Conservation (phyloP, 352 stramenopile species). For the Pythium biforme region DNA sequence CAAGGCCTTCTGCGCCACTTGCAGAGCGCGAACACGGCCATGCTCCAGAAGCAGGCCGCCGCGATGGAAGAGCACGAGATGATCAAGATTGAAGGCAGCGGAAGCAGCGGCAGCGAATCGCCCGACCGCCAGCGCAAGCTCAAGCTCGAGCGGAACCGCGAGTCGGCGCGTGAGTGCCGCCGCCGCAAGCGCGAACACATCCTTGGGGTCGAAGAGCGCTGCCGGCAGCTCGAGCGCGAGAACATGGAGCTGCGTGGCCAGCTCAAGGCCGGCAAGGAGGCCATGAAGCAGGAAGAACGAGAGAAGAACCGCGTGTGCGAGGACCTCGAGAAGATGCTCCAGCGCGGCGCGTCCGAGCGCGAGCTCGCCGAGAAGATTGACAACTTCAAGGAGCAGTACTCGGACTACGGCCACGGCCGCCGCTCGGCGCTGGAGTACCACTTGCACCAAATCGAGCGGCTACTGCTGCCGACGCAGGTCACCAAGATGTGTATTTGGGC, state of each 20-base stretch:
- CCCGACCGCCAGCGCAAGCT: conserved; percentile 69
- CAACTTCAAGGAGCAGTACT: conserved; percentile 94
- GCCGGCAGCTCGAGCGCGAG: conserved; percentile 83
- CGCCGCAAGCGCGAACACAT: conserved; percentile 89
- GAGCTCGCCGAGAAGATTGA: conserved; percentile 94
- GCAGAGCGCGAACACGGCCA: conserved; percentile 68
- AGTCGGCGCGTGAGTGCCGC: conserved; percentile 89
- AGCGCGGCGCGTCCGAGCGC: conserved; percentile 73
- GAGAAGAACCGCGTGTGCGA: conserved; percentile 86
- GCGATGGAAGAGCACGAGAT: conserved; percentile 25
- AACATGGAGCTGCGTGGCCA: conserved; percentile 91
- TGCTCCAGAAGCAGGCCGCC: conserved; percentile 61
- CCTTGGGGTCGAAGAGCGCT: conserved; percentile 72
- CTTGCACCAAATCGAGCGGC: conserved; percentile 91
- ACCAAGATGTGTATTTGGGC: conserved; percentile 94
- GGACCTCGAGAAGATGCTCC: conserved; percentile 83
- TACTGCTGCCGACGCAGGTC: conserved; percentile 93
- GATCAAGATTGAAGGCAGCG: conserved; percentile 52
- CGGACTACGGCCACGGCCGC: conserved; percentile 90
- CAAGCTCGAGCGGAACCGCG: conserved; percentile 91
- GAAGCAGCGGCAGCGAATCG: conserved; percentile 59
- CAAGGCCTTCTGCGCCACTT: conserved; percentile 66
- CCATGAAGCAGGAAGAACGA: conserved; percentile 81
- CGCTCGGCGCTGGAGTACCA: conserved; percentile 87
- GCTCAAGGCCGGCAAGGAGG: conserved; percentile 86